A percentile compares a stretch with the other conserved stretches of the same genome.
These are phyloP conservation scores for Talaromyces sp. DNA, from an alignment of 2,329 filamentous ascomycete genomes.

Conservation along the genomic window DNA sequence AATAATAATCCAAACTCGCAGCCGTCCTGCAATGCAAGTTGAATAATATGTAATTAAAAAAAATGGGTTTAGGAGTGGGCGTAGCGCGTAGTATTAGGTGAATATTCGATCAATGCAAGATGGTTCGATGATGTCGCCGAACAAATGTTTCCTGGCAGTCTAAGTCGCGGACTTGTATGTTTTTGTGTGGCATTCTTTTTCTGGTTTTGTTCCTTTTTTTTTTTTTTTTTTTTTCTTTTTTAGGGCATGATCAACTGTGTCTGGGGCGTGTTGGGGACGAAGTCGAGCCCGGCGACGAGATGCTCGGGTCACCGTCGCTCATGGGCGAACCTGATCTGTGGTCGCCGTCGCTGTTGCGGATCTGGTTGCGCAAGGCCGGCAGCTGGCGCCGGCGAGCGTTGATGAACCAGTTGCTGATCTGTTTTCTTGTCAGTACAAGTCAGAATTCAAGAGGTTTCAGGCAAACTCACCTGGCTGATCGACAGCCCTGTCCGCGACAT, in stretches of 20 bases:
- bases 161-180: background rate
- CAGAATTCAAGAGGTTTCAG: background rate
- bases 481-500: slow-evolving; percentile 71
- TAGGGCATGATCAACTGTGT: background rate
- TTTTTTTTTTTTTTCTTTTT: background rate
- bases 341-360: slow-evolving; percentile 28
- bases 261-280: slow-evolving; percentile 21
- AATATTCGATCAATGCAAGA: background rate
- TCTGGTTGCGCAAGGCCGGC: slow-evolving; percentile 41
- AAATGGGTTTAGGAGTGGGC: background rate
- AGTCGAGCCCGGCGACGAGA: slow-evolving; percentile 14
- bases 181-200: background rate
- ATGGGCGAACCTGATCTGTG: slow-evolving; percentile 24
- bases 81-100: background rate
- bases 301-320: slow-evolving; percentile 7
- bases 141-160: background rate
- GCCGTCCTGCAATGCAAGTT: background rate
- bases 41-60: background rate
- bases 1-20: background rate
- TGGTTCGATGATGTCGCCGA: background rate
- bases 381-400: slow-evolving; percentile 46
- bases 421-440: background rate
- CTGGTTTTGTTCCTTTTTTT: background rate
- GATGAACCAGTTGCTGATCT: slow-evolving; percentile 53
- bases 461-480: slow-evolving; percentile 53